Percentiles rank a stretch among this genome's conserved stretches.
phyloP scores from a whole-genome alignment of 176 grass and related monocot species.

The Triticum turgidum region DNA sequence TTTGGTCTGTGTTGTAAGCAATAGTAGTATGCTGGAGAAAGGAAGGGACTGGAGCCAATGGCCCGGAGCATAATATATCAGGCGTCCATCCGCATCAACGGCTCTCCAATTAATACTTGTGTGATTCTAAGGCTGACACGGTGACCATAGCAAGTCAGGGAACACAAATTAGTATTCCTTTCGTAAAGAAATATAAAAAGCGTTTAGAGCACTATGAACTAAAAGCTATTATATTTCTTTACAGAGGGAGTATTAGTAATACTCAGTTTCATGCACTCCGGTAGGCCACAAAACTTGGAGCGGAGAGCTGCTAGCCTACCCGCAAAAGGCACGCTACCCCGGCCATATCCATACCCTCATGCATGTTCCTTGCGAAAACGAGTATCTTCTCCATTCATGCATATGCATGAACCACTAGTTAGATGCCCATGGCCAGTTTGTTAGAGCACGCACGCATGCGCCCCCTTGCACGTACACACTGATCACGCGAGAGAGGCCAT shows the following conservation, averaged over 20 bases:
- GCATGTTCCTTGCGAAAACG: slow-evolving; percentile 19
- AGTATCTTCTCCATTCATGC: neutral
- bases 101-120: neutral
- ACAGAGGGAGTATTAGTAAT: too few relatives aligned
- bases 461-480: neutral
- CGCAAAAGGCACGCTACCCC: neutral
- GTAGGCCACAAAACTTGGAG: neutral
- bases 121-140: neutral
- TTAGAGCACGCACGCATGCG: neutral
- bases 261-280: too few relatives aligned
- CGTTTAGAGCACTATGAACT: too few relatives aligned
- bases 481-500: slow-evolving; percentile 20
- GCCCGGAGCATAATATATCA: neutral
- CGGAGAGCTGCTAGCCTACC: neutral
- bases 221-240: too few relatives aligned
- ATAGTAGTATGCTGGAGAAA: too few relatives aligned
- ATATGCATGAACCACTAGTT: slow-evolving; percentile 3
- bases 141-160: too few relatives aligned
- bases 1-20: neutral
- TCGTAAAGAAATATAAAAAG: too few relatives aligned
- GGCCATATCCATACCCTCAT: neutral
- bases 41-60: too few relatives aligned
- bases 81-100: neutral
- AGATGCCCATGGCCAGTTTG: slow-evolving; percentile 4
- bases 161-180: too few relatives aligned